Percentiles rank a stretch among this genome's conserved stretches.
Evolutionary conservation across 108 stramenopile genomes (phyloP).

Genomic region (Discostella pseudostelligera): DNA sequence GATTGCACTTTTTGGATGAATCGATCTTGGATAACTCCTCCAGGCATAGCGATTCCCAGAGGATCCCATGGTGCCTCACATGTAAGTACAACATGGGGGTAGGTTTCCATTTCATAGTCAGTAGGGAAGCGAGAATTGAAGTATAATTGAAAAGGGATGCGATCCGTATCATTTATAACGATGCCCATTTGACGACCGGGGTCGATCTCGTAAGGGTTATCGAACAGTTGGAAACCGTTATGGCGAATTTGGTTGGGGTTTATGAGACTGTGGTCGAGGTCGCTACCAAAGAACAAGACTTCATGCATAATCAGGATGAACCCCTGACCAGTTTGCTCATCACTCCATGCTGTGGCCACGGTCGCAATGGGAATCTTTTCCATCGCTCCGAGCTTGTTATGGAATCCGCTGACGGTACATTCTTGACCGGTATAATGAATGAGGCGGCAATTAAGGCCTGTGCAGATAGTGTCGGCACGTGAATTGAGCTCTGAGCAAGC

Average conservation of each 20-base stretch:
- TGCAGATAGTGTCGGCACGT: no score
- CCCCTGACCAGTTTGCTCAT: neutral
- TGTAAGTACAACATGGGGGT: neutral
- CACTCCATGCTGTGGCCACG: no score
- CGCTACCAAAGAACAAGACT: neutral
- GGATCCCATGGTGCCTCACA: neutral
- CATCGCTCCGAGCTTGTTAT: neutral
- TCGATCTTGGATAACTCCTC: neutral
- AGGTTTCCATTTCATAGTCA: neutral
- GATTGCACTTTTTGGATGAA: neutral
- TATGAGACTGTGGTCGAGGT: neutral
- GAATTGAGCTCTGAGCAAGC: no score
- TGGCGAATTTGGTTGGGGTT: neutral
- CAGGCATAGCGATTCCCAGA: neutral
- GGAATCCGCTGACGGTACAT: neutral
- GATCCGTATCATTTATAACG: neutral
- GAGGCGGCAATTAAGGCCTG: no score
- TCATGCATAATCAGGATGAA: slow-evolving; percentile 8
- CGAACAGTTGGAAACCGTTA: slow-evolving; percentile 1
- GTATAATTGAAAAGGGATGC: neutral
- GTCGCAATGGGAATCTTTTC: neutral
- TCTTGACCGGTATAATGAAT: neutral
- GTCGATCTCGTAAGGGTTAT: slow-evolving; percentile 16
- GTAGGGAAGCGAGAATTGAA: slow-evolving; percentile 6
- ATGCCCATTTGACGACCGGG: neutral